phyloP scores from a whole-genome alignment of 371 early-diverging fungal species.

The Syncephalastrum sp. region DNA sequence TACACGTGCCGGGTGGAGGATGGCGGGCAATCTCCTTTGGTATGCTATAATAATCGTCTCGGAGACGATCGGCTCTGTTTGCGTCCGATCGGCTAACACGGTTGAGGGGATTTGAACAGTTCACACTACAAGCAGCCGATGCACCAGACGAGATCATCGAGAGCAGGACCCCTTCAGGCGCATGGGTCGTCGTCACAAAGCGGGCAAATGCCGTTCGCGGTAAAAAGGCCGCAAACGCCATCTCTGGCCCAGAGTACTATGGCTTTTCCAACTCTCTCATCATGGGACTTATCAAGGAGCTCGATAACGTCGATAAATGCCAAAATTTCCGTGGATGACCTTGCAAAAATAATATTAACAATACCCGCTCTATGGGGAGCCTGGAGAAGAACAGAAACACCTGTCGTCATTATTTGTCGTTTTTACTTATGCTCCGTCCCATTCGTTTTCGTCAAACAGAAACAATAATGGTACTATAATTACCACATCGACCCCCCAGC shows the following conservation, averaged over 20 bases:
- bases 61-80: neutral
- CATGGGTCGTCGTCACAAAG: conserved; percentile 83
- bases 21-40: conserved; percentile 74
- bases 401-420: too few relatives aligned
- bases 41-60: conserved; percentile 12
- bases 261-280: conserved; percentile 91
- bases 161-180: conserved; percentile 82
- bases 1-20: conserved; percentile 82
- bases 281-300: conserved; percentile 79
- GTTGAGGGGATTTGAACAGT: conserved; percentile 30
- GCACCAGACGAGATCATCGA: conserved; percentile 58
- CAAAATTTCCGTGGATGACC: conserved; percentile 12
- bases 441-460: too few relatives aligned
- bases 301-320: conserved; percentile 74
- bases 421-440: too few relatives aligned
- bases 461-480: too few relatives aligned
- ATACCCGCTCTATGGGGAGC: too few relatives aligned
- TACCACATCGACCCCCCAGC: too few relatives aligned
- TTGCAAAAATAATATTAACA: too few relatives aligned
- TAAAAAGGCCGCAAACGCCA: conserved; percentile 72
- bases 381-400: too few relatives aligned
- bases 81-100: conserved; percentile 1
- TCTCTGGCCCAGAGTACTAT: conserved; percentile 90
- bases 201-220: conserved; percentile 73
- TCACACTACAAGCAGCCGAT: conserved; percentile 76